Evolutionary conservation across 2,329 filamentous ascomycete species (phyloP).

Genomic region (Cordyceps farinosa): DNA sequence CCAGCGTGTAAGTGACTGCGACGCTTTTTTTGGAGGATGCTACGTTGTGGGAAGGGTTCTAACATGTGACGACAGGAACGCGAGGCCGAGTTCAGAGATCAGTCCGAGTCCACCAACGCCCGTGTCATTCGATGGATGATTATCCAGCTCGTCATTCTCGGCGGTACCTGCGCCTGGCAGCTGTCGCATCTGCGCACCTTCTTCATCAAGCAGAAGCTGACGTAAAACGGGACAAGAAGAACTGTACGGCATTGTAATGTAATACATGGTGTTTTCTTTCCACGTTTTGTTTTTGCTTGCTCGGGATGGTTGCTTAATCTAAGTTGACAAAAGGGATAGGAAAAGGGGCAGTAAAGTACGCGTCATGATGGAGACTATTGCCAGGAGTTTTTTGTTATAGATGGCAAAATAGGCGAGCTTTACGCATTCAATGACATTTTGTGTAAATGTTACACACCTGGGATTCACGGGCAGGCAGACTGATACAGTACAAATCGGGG

Average conservation of each 20-base stretch:
- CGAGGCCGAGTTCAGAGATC: slow-evolving; percentile 96
- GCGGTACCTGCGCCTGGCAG: slow-evolving; percentile 92
- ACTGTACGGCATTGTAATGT: slow-evolving; percentile 4
- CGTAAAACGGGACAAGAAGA: slow-evolving; percentile 46
- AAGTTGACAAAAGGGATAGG: not conserved
- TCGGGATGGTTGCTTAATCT: slow-evolving; percentile 7
- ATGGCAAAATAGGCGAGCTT: not conserved
- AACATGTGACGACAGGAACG: slow-evolving; percentile 64
- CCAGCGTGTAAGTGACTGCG: slow-evolving; percentile 64
- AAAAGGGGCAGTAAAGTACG: not conserved
- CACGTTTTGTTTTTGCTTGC: slow-evolving; percentile 7
- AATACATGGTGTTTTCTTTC: not conserved
- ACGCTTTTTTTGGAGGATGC: not conserved
- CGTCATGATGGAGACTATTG: not conserved
- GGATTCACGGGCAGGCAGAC: not conserved
- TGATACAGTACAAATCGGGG: not conserved
- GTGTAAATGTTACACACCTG: not conserved
- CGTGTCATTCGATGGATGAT: slow-evolving; percentile 92
- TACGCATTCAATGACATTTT: slow-evolving; percentile 2
- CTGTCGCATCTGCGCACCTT: slow-evolving; percentile 91
- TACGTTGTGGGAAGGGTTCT: slow-evolving; percentile 6
- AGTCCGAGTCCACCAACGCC: slow-evolving; percentile 88
- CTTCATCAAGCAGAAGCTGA: slow-evolving; percentile 99
- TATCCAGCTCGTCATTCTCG: slow-evolving; percentile 81
- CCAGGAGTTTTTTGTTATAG: not conserved